Percentiles rank a stretch among this genome's conserved stretches.
Evolutionary conservation across 768 basidiomycete species (phyloP).

Genomic region (Asterophora lycoperdoides): DNA sequence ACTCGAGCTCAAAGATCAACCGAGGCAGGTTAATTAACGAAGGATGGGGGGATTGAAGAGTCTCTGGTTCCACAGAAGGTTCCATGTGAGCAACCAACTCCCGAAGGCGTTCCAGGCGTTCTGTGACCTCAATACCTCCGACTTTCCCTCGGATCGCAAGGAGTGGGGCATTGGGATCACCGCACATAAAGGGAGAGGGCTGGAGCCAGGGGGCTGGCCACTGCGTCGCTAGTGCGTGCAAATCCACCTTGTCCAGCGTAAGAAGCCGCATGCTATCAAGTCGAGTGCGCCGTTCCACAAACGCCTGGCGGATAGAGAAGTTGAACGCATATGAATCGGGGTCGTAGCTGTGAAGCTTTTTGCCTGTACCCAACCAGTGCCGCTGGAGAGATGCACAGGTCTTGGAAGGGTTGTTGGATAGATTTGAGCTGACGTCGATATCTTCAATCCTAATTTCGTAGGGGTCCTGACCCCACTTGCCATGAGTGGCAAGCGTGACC

Average conservation of each 20-base stretch:
- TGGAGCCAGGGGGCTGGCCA: slow-evolving; percentile 61
- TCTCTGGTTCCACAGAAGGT: slow-evolving; percentile 8
- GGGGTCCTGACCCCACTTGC: slow-evolving; percentile 28
- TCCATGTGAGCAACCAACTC: slow-evolving; percentile 24
- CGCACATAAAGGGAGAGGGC: slow-evolving; percentile 44
- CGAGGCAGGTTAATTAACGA: slow-evolving; percentile 42
- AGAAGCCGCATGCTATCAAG: slow-evolving; percentile 37
- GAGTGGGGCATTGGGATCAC: slow-evolving; percentile 57
- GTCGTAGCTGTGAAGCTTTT: slow-evolving; percentile 31
- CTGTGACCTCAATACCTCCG: slow-evolving; percentile 45
- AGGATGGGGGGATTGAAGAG: slow-evolving; percentile 15
- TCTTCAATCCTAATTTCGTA: slow-evolving; percentile 43
- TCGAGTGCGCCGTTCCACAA: slow-evolving; percentile 40
- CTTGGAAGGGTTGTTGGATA: slow-evolving; percentile 40
- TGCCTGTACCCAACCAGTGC: slow-evolving; percentile 46
- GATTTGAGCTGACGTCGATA: slow-evolving; percentile 35
- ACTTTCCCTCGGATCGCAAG: slow-evolving; percentile 44
- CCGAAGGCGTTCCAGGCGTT: slow-evolving; percentile 50
- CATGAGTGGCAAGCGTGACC: slow-evolving; percentile 39
- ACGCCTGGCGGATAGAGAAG: slow-evolving; percentile 38
- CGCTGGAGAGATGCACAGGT: slow-evolving; percentile 39
- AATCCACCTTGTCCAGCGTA: slow-evolving; percentile 35
- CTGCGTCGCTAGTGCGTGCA: slow-evolving; percentile 45
- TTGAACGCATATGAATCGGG: slow-evolving; percentile 47
- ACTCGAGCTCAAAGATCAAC: slow-evolving; percentile 40